A percentile compares a stretch with the other conserved stretches of the same genome.
Conservation (phyloP, 257 asterid species). For the Asclepias syriaca region DNA sequence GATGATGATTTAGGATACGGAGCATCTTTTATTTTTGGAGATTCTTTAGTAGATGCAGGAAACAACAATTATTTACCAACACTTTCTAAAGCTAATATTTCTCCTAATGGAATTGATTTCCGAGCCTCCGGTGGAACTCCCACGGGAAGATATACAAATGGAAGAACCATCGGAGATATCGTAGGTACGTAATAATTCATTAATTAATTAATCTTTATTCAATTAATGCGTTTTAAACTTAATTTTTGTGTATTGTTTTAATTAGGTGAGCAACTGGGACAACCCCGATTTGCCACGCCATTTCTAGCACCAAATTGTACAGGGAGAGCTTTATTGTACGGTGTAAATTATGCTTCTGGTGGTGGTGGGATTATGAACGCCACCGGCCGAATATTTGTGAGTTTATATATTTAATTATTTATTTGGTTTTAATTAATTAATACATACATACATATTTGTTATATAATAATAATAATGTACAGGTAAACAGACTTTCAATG, state of each 20-base stretch:
- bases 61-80: constrained; percentile 75
- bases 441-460: too few relatives aligned
- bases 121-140: constrained; percentile 78
- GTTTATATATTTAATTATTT: constrained; percentile 6
- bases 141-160: constrained; percentile 83
- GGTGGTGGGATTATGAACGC: constrained; percentile 95
- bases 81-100: constrained; percentile 61
- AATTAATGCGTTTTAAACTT: not conserved
- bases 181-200: constrained; percentile 41
- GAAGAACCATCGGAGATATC: constrained; percentile 85
- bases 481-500: constrained; percentile 92
- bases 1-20: constrained; percentile 43
- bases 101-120: constrained; percentile 86
- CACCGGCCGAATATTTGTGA: constrained; percentile 78
- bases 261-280: constrained; percentile 83
- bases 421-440: too few relatives aligned
- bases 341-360: constrained; percentile 93
- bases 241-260: not conserved
- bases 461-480: constrained; percentile 2
- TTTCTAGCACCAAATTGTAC: constrained; percentile 87
- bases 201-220: too few relatives aligned
- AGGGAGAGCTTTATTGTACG: constrained; percentile 54
- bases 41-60: constrained; percentile 93
- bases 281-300: constrained; percentile 58
- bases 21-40: constrained; percentile 77